Evolutionary conservation across 257 asterid genomes (phyloP), one percentile per base, ranked within the genome.

Genomic region (Lantana camara): DNA sequence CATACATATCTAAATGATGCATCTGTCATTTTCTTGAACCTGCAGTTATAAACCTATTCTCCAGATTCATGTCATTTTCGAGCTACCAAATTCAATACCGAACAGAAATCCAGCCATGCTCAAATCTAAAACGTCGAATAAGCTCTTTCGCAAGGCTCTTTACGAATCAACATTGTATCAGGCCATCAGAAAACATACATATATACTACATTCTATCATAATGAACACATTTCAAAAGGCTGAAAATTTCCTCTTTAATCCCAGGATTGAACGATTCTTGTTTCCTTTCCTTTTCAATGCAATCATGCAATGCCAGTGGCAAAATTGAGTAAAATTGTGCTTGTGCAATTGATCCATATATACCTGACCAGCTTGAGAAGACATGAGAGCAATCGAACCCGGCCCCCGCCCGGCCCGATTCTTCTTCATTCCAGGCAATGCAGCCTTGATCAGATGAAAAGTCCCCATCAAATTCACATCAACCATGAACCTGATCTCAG

Each of bases 311-410:
- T 24, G 10, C 14, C n/a, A n/a, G n/a, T n/a, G n/a, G n/a, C n/a
- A n/a, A n/a, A n/a, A n/a, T n/a, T n/a, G 38, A 22, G 15, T n/a
- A 15, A 44, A 44, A n/a, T n/a, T 44, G 50, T 54, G 15, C 29
- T 37, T 7, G 41, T 1, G 9, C 11, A 9, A 44, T 61, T 29
- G 4, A 24, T 16, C 37, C 16, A 13, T 13, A 2, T 7, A 34
- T 60, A 89, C 92, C 92, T 89, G 96, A 38, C 96, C 96, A 9
- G 96, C 95, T 80, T 86, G 96, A 10, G 95, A 85, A 7, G 95
- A 89, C 90, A 89, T 82, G 38, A 89, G 69, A 19, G 95, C 86
- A n/a, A 89, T 89, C 4, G 90, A 89, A 3, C 77, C 85, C 0
- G 96, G 88, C 1, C 85, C 88, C 21, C 81, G 62, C 3, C 19